Conservation (phyloP, 208 protist genomes). For the Leishmania mexicana region DNA sequence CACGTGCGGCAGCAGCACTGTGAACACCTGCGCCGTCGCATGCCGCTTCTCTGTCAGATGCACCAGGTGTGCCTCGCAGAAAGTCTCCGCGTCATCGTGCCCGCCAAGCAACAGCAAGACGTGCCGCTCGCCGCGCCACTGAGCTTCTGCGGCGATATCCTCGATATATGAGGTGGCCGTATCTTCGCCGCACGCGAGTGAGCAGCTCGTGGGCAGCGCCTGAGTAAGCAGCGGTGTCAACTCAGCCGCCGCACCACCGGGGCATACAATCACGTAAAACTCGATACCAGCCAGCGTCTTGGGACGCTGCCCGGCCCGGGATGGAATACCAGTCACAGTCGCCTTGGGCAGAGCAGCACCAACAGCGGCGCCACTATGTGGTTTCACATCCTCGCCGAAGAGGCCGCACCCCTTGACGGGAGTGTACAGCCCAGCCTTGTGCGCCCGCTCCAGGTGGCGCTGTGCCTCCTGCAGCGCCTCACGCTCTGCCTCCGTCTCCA, state of each 20-base stretch:
- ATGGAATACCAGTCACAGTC: no score
- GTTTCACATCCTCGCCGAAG: slow-evolving; percentile 64
- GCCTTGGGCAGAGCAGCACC: not conserved
- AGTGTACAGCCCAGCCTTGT: slow-evolving; percentile 58
- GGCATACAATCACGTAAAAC: slow-evolving; percentile 46
- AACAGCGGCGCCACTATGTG: not conserved
- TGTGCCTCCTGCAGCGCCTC: slow-evolving; percentile 53
- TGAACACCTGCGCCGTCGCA: slow-evolving; percentile 48
- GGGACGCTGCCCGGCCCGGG: not conserved
- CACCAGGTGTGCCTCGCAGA: slow-evolving; percentile 49
- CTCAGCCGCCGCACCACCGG: slow-evolving; percentile 31
- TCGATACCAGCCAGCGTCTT: slow-evolving; percentile 35
- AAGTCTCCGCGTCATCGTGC: slow-evolving; percentile 33
- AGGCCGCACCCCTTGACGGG: slow-evolving; percentile 61
- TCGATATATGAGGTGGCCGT: slow-evolving; percentile 21
- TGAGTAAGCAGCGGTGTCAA: slow-evolving; percentile 15
- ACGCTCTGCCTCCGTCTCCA: slow-evolving; percentile 48
- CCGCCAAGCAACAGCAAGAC: slow-evolving; percentile 31
- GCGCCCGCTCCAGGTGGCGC: slow-evolving; percentile 40
- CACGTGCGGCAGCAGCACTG: slow-evolving; percentile 35
- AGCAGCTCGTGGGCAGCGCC: slow-evolving; percentile 13
- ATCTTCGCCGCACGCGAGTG: slow-evolving; percentile 25
- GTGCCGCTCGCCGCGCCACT: slow-evolving; percentile 7
- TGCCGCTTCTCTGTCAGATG: slow-evolving; percentile 36
- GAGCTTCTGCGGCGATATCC: slow-evolving; percentile 6